Evolutionary conservation across 2,329 filamentous ascomycete genomes (phyloP).

Genomic region (Stagonosporopsis vannaccii): DNA sequence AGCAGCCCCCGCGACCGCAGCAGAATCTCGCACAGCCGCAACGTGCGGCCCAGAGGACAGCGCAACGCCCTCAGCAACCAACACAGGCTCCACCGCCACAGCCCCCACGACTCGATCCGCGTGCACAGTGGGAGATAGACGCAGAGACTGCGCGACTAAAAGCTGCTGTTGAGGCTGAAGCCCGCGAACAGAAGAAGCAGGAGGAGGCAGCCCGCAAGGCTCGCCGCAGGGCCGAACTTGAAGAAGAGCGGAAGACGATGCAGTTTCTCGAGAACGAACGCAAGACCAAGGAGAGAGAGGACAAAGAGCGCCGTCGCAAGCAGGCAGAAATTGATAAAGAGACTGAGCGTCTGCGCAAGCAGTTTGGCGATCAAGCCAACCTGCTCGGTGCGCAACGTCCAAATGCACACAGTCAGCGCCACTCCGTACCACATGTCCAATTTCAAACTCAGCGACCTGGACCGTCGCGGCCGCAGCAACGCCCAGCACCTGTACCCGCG

Average conservation of each 20-base stretch:
- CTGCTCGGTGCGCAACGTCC: slow-evolving; percentile 30
- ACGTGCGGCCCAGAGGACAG: slow-evolving; percentile 43
- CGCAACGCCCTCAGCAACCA: slow-evolving; percentile 39
- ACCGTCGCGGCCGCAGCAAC: slow-evolving; percentile 21
- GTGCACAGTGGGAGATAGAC: slow-evolving; percentile 61
- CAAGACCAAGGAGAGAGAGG: slow-evolving; percentile 70
- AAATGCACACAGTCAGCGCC: slow-evolving; percentile 31
- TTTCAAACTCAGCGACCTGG: slow-evolving; percentile 24
- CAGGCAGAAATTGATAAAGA: slow-evolving; percentile 71
- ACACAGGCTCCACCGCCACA: slow-evolving; percentile 34
- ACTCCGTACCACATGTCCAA: slow-evolving; percentile 32
- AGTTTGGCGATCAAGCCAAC: slow-evolving; percentile 65
- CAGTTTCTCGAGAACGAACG: slow-evolving; percentile 47
- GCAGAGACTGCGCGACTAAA: slow-evolving; percentile 58
- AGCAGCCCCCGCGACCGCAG: slow-evolving; percentile 14
- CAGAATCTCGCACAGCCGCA: slow-evolving; percentile 5
- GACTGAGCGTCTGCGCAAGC: slow-evolving; percentile 73
- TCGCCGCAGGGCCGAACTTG: slow-evolving; percentile 65
- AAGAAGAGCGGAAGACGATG: slow-evolving; percentile 54
- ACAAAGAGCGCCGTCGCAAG: slow-evolving; percentile 64
- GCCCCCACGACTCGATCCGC: slow-evolving; percentile 53
- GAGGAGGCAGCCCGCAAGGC: slow-evolving; percentile 59
- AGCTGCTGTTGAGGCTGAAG: slow-evolving; percentile 54
- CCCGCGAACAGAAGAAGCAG: slow-evolving; percentile 56
- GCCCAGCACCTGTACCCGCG: slow-evolving; percentile 25